phyloP scores from a whole-genome alignment of 2,329 filamentous ascomycete species.

The Pseudocercospora vitis region DNA sequence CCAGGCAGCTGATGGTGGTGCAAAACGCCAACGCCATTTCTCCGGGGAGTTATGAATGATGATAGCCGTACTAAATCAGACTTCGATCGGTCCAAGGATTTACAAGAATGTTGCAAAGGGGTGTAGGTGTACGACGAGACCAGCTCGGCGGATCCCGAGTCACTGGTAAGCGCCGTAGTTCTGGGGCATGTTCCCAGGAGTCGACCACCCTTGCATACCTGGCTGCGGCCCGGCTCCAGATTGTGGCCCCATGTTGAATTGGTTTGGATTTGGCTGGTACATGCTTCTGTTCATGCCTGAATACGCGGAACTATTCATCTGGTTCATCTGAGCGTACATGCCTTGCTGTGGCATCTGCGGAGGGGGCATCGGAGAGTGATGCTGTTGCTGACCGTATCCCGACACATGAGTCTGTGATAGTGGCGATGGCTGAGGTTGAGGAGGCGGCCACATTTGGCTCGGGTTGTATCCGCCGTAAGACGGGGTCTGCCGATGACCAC shows the following conservation, averaged over 20 bases:
- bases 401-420: conserved; percentile 49
- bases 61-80: conserved; percentile 14
- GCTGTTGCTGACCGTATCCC: conserved; percentile 49
- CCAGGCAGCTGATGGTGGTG: not conserved
- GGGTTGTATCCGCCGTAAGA: conserved; percentile 47
- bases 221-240: conserved; percentile 48
- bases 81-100: conserved; percentile 21
- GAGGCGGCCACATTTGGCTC: conserved; percentile 52
- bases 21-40: conserved; percentile 15
- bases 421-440: conserved; percentile 50
- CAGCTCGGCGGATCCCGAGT: conserved; percentile 3
- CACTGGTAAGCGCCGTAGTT: conserved; percentile 28
- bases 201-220: conserved; percentile 55
- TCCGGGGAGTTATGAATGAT: conserved; percentile 14
- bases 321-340: conserved; percentile 50
- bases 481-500: conserved; percentile 44
- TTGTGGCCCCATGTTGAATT: conserved; percentile 41
- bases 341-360: conserved; percentile 50
- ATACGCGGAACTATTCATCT: conserved; percentile 47
- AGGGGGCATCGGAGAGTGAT: conserved; percentile 52
- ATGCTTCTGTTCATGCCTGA: conserved; percentile 50
- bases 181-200: conserved; percentile 44
- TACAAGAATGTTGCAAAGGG: conserved; percentile 20
- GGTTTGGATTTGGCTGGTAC: conserved; percentile 51
- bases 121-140: conserved; percentile 12